phyloP scores from a whole-genome alignment of 2,329 filamentous ascomycete species.

The Paramyrothecium sp. region DNA sequence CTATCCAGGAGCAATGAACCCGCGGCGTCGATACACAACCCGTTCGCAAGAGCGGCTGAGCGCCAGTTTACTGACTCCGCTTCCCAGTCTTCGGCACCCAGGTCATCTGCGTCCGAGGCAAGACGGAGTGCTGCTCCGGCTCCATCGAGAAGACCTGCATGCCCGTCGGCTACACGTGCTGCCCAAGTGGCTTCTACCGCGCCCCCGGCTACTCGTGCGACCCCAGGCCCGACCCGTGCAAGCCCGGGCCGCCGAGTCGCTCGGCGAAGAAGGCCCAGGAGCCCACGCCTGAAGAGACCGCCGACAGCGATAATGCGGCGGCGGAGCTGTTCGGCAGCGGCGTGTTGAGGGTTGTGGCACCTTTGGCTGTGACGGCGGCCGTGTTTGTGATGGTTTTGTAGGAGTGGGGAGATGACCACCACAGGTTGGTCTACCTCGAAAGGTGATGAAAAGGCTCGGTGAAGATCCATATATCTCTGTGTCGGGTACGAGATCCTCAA shows the following conservation, averaged over 20 bases:
- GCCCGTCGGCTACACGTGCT: conserved; percentile 14
- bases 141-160: conserved; percentile 12
- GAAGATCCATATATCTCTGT: too few species aligned
- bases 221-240: conserved; percentile 1
- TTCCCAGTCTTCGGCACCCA: conserved; percentile 7
- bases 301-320: not conserved
- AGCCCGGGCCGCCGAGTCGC: not conserved
- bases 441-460: too few species aligned
- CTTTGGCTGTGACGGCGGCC: not conserved
- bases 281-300: not conserved
- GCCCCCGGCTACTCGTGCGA: conserved; percentile 10
- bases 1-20: too few species aligned
- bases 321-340: not conserved
- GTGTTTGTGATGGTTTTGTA: not conserved
- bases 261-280: not conserved
- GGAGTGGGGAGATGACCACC: not conserved
- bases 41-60: not conserved
- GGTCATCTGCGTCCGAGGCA: conserved; percentile 8
- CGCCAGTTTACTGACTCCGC: not conserved
- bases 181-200: conserved; percentile 15
- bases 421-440: not conserved
- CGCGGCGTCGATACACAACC: too few species aligned
- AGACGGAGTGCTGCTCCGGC: conserved; percentile 13
- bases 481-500: too few species aligned
- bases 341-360: not conserved